Percentiles rank a stretch among this genome's conserved stretches.
Evolutionary conservation across 2,329 filamentous ascomycete genomes (phyloP).

Genomic region (Fusarium falciforme): DNA sequence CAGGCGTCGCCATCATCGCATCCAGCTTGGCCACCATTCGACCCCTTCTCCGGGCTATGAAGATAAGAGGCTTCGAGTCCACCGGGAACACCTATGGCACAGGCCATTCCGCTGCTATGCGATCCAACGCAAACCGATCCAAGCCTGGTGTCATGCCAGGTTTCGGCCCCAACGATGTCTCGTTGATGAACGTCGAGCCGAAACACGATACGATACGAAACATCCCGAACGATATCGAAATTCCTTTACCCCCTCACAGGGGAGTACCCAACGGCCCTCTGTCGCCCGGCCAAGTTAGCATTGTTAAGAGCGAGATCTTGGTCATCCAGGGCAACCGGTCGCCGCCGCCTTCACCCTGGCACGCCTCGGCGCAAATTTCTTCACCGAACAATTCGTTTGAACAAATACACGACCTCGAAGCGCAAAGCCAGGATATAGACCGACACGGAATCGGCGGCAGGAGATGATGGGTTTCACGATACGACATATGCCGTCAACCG

Average conservation of each 20-base stretch:
- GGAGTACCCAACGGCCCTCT: conserved; percentile 24
- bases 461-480: conserved; percentile 14
- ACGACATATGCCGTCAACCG: conserved; percentile 2
- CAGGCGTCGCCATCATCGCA: conserved; percentile 65
- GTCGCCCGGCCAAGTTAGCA: conserved; percentile 32
- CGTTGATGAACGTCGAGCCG: conserved; percentile 45
- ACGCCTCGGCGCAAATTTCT: conserved; percentile 34
- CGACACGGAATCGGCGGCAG: conserved; percentile 16
- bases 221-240: conserved; percentile 15
- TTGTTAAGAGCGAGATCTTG: conserved; percentile 51
- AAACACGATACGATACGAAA: conserved; percentile 19
- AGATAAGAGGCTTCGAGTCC: conserved; percentile 59
- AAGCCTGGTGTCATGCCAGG: conserved; percentile 35
- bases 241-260: conserved; percentile 37
- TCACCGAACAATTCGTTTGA: conserved; percentile 40
- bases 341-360: conserved; percentile 36
- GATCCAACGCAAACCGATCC: conserved; percentile 38
- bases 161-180: conserved; percentile 52
- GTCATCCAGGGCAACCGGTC: conserved; percentile 49
- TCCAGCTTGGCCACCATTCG: conserved; percentile 66
- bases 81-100: conserved; percentile 51
- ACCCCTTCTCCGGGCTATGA: conserved; percentile 62
- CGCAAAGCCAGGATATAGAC: conserved; percentile 45
- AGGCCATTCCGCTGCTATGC: conserved; percentile 41
- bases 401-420: conserved; percentile 47